These are phyloP conservation scores for Pleurotus salmoneostramineus DNA, from an alignment of 768 basidiomycete species.

Conservation along the genomic window DNA sequence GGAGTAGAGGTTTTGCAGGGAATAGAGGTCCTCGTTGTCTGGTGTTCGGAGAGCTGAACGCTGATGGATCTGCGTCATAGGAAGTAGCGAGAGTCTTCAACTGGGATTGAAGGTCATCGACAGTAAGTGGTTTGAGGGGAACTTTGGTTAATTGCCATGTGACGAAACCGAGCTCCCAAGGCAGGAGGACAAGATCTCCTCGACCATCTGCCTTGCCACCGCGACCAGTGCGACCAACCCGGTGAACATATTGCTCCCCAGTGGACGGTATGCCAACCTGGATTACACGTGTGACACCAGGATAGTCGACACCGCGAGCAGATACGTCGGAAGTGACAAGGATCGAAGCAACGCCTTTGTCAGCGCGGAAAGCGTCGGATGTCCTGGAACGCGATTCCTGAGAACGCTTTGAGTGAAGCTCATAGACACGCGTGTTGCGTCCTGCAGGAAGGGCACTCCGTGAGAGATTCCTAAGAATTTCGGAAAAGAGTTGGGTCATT, in stretches of 20 bases:
- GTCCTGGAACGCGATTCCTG: slow-evolving; percentile 54
- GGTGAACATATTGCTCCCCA: slow-evolving; percentile 77
- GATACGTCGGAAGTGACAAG: slow-evolving; percentile 88
- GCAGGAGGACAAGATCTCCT: slow-evolving; percentile 76
- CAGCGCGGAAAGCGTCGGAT: slow-evolving; percentile 58
- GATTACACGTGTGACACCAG: slow-evolving; percentile 83
- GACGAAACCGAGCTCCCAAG: slow-evolving; percentile 75
- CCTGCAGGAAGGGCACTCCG: slow-evolving; percentile 45
- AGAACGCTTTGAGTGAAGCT: slow-evolving; percentile 77
- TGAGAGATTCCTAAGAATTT: slow-evolving; percentile 50
- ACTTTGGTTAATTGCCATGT: slow-evolving; percentile 58
- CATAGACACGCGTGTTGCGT: slow-evolving; percentile 53
- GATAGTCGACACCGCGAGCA: slow-evolving; percentile 87
- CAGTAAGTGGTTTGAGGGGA: slow-evolving; percentile 60
- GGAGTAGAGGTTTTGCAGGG: slow-evolving; percentile 9
- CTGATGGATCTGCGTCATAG: slow-evolving; percentile 40
- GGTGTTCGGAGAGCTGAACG: slow-evolving; percentile 13
- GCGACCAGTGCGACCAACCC: slow-evolving; percentile 83
- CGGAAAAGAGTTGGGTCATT: slow-evolving; percentile 72
- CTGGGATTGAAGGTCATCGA: slow-evolving; percentile 41
- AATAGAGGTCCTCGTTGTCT: slow-evolving; percentile 9
- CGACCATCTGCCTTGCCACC: slow-evolving; percentile 52
- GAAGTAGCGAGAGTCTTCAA: slow-evolving; percentile 40
- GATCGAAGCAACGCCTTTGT: slow-evolving; percentile 49
- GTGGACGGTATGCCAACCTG: slow-evolving; percentile 78